These are phyloP conservation scores for Pleurotus tuoliensis DNA, from an alignment of 768 basidiomycete species.

Conservation along the genomic window DNA sequence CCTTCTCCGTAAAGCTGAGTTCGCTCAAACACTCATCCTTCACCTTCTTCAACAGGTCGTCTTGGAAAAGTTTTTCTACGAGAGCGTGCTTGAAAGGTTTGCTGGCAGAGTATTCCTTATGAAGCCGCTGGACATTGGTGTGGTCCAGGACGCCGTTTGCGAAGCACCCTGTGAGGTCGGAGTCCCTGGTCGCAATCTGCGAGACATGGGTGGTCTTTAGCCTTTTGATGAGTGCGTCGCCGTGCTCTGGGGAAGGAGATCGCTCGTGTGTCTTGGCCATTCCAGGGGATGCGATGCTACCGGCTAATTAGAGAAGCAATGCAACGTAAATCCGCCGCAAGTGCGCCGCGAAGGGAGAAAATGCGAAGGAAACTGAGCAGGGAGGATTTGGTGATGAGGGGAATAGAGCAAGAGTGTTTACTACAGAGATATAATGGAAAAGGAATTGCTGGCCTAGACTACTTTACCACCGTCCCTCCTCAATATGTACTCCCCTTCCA, in stretches of 20 bases:
- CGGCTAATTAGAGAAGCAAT: too few species aligned
- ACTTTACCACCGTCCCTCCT: not conserved
- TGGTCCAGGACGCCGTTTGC: conserved; percentile 54
- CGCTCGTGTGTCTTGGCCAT: conserved; percentile 28
- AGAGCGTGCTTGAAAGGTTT: conserved; percentile 81
- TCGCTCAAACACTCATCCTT: conserved; percentile 81
- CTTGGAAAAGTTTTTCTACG: conserved; percentile 78
- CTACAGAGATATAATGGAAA: not conserved
- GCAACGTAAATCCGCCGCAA: too few species aligned
- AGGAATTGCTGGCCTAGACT: conserved; percentile 3
- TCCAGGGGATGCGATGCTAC: not conserved
- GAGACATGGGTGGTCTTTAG: conserved; percentile 25
- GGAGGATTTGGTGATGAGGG: not conserved
- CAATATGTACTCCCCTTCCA: not conserved
- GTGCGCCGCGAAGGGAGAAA: not conserved
- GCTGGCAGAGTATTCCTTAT: conserved; percentile 50
- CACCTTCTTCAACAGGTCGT: conserved; percentile 74
- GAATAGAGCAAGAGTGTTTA: not conserved
- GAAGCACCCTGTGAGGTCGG: conserved; percentile 40
- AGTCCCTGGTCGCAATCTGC: conserved; percentile 9
- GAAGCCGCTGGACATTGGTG: conserved; percentile 50
- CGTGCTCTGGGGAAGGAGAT: conserved; percentile 18
- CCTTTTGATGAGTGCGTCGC: conserved; percentile 19
- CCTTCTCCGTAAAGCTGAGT: conserved; percentile 85
- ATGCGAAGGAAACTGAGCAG: not conserved